These are phyloP conservation scores for Hygrophorus pudorinus DNA, from an alignment of 768 basidiomycete genomes.

Conservation along the genomic window DNA sequence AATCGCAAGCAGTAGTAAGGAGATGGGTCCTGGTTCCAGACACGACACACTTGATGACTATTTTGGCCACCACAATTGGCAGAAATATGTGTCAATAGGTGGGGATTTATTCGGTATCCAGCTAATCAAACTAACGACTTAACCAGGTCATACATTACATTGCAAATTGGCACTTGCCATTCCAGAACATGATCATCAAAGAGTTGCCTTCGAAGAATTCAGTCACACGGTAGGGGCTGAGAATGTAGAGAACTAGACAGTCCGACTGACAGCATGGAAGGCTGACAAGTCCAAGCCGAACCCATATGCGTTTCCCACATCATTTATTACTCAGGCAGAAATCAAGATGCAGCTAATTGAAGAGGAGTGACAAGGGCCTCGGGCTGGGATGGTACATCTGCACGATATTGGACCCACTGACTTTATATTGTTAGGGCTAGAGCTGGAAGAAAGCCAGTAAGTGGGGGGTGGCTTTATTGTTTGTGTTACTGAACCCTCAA, in stretches of 20 bases:
- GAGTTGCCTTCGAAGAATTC: constrained; percentile 1
- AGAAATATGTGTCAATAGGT: constrained; percentile 8
- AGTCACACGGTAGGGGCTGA: background rate
- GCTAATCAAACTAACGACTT: background rate
- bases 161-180: background rate
- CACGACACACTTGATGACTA: constrained; percentile 13
- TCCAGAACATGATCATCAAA: constrained; percentile 3
- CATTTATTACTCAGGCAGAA: background rate
- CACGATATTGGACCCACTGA: background rate
- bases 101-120: constrained; percentile 1
- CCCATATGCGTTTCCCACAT: constrained; percentile 12
- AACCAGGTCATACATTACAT: constrained; percentile 8
- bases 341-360: background rate
- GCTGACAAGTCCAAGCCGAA: constrained; percentile 12
- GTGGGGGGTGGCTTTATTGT: background rate
- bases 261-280: constrained; percentile 15
- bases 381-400: background rate
- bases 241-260: constrained; percentile 8
- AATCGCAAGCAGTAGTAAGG: too few relatives aligned
- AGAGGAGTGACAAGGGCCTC: background rate
- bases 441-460: too few relatives aligned
- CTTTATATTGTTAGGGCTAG: background rate
- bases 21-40: constrained; percentile 13
- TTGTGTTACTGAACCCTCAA: background rate
- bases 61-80: too few relatives aligned